Evolutionary conservation across 2,329 filamentous ascomycete species (phyloP).

Genomic region (Teratosphaeria destructans): DNA sequence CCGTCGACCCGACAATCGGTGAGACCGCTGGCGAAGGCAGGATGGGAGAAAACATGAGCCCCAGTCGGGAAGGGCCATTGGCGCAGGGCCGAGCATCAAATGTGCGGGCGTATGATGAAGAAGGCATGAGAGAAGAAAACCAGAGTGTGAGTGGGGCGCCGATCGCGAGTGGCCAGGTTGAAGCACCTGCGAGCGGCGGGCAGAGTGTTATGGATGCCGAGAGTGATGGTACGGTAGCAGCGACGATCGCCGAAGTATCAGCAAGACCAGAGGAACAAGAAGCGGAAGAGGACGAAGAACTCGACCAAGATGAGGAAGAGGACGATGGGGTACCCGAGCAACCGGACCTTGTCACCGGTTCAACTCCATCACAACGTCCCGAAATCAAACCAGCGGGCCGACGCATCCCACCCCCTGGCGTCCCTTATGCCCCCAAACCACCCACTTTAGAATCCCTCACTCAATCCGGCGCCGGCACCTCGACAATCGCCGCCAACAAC

Average conservation of each 20-base stretch:
- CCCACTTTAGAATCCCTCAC: not conserved
- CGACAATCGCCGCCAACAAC: conserved; percentile 18
- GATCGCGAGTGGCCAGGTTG: not conserved
- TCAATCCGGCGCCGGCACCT: conserved; percentile 9
- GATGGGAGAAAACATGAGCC: conserved; percentile 15
- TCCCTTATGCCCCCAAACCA: not conserved
- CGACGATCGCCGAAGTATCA: not conserved
- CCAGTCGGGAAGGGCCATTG: conserved; percentile 12
- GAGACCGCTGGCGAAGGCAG: conserved; percentile 2
- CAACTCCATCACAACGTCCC: not conserved
- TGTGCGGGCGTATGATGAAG: not conserved
- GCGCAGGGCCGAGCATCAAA: conserved; percentile 7
- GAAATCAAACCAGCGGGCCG: not conserved
- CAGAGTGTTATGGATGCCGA: not conserved
- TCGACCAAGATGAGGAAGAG: not conserved
- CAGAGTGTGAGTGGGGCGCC: not conserved
- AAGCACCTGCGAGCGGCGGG: not conserved
- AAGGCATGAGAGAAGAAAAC: not conserved
- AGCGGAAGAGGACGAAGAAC: not conserved
- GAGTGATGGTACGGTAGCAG: not conserved
- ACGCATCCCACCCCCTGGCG: not conserved
- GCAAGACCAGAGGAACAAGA: conserved; percentile 1
- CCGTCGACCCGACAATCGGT: not conserved
- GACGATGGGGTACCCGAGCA: not conserved
- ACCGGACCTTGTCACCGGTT: not conserved